Conservation (phyloP, 192 early-diverging fungal genomes). For the Entomortierella chlamydospora region DNA sequence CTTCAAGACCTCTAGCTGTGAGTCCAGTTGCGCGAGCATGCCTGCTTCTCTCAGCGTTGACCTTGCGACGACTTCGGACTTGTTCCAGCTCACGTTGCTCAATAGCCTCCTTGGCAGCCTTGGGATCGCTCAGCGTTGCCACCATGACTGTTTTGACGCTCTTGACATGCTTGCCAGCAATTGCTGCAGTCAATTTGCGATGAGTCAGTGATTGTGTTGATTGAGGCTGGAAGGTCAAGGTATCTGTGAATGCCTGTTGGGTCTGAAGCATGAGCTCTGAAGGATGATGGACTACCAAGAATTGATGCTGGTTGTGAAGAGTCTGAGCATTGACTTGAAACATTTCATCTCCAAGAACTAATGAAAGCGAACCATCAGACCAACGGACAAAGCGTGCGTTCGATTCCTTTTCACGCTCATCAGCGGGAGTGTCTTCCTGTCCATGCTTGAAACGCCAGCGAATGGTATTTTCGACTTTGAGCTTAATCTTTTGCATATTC, state of each 20-base stretch:
- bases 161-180: constrained; percentile 77
- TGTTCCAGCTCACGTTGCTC: constrained; percentile 59
- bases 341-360: constrained; percentile 79
- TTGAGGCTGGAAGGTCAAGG: constrained; percentile 74
- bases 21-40: constrained; percentile 55
- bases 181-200: constrained; percentile 71
- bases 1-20: constrained; percentile 41
- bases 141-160: constrained; percentile 72
- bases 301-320: constrained; percentile 67
- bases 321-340: constrained; percentile 73
- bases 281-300: constrained; percentile 68
- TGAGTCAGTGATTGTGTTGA: constrained; percentile 69
- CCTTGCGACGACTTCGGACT: constrained; percentile 66
- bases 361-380: constrained; percentile 79
- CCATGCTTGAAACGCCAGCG: constrained; percentile 74
- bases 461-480: constrained; percentile 77
- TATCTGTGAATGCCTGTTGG: constrained; percentile 68
- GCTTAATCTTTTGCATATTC: constrained; percentile 54
- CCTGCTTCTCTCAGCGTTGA: constrained; percentile 65
- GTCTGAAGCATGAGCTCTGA: constrained; percentile 71
- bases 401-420: constrained; percentile 68
- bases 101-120: constrained; percentile 67
- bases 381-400: constrained; percentile 83
- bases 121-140: constrained; percentile 76
- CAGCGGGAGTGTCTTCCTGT: constrained; percentile 45